These are phyloP conservation scores for Spongospora subterranea DNA, from an alignment of 208 protist species.

Conservation along the genomic window DNA sequence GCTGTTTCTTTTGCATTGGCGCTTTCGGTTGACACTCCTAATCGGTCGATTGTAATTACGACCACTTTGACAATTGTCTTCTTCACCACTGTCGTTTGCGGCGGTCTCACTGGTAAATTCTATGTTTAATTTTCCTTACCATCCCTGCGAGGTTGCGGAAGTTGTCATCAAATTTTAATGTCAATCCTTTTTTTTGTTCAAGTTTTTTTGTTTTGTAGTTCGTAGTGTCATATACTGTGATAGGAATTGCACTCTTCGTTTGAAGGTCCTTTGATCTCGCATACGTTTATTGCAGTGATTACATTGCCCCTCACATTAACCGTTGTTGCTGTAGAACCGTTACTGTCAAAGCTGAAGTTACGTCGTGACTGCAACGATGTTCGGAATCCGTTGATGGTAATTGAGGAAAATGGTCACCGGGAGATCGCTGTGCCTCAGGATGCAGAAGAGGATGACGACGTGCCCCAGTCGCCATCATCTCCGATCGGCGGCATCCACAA, in stretches of 20 bases:
- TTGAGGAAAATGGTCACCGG: neutral
- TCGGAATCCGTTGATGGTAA: conserved; percentile 3
- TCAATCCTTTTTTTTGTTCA: too few relatives aligned
- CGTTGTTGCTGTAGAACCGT: conserved; percentile 24
- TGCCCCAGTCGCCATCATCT: neutral
- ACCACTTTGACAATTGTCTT: conserved; percentile 51
- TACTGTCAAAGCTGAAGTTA: conserved; percentile 43
- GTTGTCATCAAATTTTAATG: too few relatives aligned
- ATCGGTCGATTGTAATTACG: conserved; percentile 37
- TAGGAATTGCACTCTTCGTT: too few relatives aligned
- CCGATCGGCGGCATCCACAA: neutral
- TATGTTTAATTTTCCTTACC: neutral
- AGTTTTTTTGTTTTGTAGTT: too few relatives aligned
- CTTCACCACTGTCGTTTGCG: conserved; percentile 55
- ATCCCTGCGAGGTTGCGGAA: neutral
- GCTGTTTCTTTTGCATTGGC: conserved; percentile 61
- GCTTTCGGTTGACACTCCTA: neutral
- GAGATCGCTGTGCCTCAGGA: too few relatives aligned
- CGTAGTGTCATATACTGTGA: too few relatives aligned
- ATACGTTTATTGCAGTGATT: too few relatives aligned
- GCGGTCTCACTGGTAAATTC: neutral
- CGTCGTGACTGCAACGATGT: conserved; percentile 24
- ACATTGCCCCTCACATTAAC: too few relatives aligned
- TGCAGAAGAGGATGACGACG: neutral
- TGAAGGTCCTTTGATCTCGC: too few relatives aligned